Conservation (phyloP, 768 basidiomycete genomes). For the Boletus subcaerulescens region DNA sequence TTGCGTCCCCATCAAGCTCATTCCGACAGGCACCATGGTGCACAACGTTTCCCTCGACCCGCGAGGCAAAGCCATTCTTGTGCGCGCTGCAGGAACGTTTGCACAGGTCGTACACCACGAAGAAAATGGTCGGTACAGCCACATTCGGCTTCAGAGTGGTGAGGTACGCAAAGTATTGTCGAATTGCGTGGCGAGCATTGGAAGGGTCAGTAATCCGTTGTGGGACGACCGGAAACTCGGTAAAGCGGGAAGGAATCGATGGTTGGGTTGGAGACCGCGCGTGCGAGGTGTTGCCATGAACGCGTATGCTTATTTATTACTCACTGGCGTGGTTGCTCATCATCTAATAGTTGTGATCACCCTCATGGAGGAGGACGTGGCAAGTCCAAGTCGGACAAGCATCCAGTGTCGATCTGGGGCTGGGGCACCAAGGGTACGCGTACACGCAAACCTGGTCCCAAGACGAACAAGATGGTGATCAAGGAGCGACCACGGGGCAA, state of each 20-base stretch:
- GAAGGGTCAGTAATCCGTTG: conserved; percentile 86
- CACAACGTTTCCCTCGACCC: conserved; percentile 82
- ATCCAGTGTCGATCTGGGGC: conserved; percentile 89
- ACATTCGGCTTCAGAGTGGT: conserved; percentile 86
- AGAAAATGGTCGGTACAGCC: conserved; percentile 66
- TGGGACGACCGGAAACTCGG: conserved; percentile 84
- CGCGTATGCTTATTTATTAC: conserved; percentile 50
- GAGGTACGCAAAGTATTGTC: conserved; percentile 86
- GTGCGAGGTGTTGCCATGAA: conserved; percentile 98
- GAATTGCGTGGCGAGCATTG: conserved; percentile 85
- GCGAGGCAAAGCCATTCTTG: conserved; percentile 73
- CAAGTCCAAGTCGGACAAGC: conserved; percentile 94
- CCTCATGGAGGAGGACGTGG: conserved; percentile 98
- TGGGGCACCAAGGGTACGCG: conserved; percentile 91
- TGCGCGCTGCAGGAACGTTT: conserved; percentile 85
- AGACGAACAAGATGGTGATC: conserved; percentile 87
- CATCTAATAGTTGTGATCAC: conserved; percentile 64
- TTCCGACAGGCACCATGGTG: conserved; percentile 88
- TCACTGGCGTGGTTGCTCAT: conserved; percentile 1
- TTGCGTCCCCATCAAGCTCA: conserved; percentile 85
- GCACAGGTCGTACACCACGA: conserved; percentile 81
- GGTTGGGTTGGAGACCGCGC: conserved; percentile 80
- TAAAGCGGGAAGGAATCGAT: conserved; percentile 87
- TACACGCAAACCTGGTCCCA: conserved; percentile 89
- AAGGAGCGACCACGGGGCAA: conserved; percentile 79